These are phyloP conservation scores for Tricholoma furcatifolium DNA, from an alignment of 768 basidiomycete species.

Conservation along the genomic window DNA sequence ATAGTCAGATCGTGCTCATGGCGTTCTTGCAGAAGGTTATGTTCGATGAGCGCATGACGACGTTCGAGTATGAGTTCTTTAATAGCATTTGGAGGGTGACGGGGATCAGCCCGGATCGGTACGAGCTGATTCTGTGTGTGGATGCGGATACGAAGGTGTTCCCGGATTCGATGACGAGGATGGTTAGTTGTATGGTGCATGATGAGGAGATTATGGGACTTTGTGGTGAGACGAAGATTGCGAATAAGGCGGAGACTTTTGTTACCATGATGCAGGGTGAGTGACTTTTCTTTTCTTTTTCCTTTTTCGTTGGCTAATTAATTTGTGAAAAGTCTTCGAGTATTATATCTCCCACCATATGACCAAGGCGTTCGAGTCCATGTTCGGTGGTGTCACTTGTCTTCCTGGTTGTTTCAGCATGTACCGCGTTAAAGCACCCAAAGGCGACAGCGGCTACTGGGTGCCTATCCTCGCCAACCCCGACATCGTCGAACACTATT, in stretches of 20 bases:
- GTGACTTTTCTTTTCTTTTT: constrained; percentile 24
- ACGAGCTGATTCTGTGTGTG: constrained; percentile 93
- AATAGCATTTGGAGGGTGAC: constrained; percentile 96
- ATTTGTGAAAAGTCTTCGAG: constrained; percentile 78
- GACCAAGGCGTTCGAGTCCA: constrained; percentile 99
- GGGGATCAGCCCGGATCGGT: constrained; percentile 93
- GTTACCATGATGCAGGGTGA: constrained; percentile 99
- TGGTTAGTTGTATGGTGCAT: constrained; percentile 95
- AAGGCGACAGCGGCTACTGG: constrained; percentile 94
- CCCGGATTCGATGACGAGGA: constrained; percentile 94
- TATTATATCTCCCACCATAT: constrained; percentile 99
- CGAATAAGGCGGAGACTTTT: constrained; percentile 98
- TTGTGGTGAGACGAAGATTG: constrained; percentile 99
- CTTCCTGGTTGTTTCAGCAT: constrained; percentile 99
- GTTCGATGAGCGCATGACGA: constrained; percentile 99
- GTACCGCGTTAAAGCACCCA: constrained; percentile 99
- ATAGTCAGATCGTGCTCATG: constrained; percentile 98
- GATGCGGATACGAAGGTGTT: constrained; percentile 99
- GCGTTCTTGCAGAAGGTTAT: constrained; percentile 98
- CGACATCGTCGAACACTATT: constrained; percentile 98
- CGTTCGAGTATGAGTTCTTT: constrained; percentile 99
- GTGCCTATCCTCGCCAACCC: constrained; percentile 98
- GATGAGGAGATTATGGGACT: constrained; percentile 99
- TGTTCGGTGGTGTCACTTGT: constrained; percentile 99
- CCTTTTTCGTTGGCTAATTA: constrained; percentile 3